These are phyloP conservation scores for Citrus glauca DNA, from an alignment of 345 rosid genomes.

Conservation along the genomic window DNA sequence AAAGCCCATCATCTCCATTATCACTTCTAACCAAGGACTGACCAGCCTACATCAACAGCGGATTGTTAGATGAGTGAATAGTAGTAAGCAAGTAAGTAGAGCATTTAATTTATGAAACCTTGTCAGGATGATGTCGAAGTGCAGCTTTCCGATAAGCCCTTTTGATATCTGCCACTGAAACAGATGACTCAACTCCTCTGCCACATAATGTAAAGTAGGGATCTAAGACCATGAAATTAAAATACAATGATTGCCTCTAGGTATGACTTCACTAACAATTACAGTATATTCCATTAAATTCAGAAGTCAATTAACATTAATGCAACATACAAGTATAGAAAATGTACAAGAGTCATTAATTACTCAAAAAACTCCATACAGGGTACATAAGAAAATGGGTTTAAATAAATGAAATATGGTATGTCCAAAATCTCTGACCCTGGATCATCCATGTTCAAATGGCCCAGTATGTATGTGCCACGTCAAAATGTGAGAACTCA, in stretches of 20 bases:
- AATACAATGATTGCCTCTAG: too few species aligned
- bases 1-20: slow-evolving; percentile 71
- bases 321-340: neutral
- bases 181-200: slow-evolving; percentile 84
- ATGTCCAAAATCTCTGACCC: neutral
- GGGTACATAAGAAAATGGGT: too few species aligned
- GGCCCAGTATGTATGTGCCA: too few species aligned
- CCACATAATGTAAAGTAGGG: slow-evolving; percentile 9
- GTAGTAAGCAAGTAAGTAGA: neutral
- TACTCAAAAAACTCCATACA: neutral
- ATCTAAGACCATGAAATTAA: neutral
- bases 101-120: slow-evolving; percentile 44
- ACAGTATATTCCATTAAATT: neutral
- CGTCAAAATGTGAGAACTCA: too few species aligned
- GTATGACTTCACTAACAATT: neutral
- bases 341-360: neutral
- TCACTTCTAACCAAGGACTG: slow-evolving; percentile 77
- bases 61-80: neutral
- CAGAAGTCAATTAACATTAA: neutral
- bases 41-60: slow-evolving; percentile 52
- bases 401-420: too few species aligned
- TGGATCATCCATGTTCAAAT: too few species aligned
- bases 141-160: slow-evolving; percentile 96
- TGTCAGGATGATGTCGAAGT: slow-evolving; percentile 98
- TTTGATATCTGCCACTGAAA: slow-evolving; percentile 74